A percentile compares a stretch with the other conserved stretches of the same genome.
phyloP scores from a whole-genome alignment of 2,329 filamentous ascomycete genomes.

The Didymella lethalis region DNA sequence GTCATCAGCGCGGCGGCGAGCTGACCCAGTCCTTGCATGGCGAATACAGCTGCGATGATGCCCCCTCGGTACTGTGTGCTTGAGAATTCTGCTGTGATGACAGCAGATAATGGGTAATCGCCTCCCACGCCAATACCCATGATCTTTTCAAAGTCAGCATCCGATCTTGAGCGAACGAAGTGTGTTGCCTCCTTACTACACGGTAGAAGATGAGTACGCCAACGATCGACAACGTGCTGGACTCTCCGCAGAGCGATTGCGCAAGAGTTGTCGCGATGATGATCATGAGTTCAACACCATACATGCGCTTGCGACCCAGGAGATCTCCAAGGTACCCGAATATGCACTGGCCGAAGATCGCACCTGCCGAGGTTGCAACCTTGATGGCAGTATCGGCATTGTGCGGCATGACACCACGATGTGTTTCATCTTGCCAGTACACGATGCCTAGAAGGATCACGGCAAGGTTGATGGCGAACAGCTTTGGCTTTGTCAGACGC shows the following conservation, averaged over 20 bases:
- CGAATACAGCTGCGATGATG: slow-evolving; percentile 87
- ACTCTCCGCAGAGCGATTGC: slow-evolving; percentile 49
- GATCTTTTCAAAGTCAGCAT: slow-evolving; percentile 21
- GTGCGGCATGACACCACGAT: slow-evolving; percentile 63
- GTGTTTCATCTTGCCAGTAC: slow-evolving; percentile 66
- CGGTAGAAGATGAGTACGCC: slow-evolving; percentile 53
- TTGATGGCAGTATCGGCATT: slow-evolving; percentile 83
- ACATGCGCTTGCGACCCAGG: slow-evolving; percentile 83
- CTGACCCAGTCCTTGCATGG: slow-evolving; percentile 87
- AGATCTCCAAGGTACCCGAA: slow-evolving; percentile 75
- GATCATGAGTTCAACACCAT: slow-evolving; percentile 63
- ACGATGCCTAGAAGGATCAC: slow-evolving; percentile 78
- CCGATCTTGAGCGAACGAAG: background rate
- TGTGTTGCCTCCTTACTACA: slow-evolving; percentile 25
- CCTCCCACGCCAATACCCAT: slow-evolving; percentile 50
- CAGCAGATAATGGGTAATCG: slow-evolving; percentile 74
- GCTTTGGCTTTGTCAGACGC: slow-evolving; percentile 23
- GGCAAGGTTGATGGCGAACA: slow-evolving; percentile 66
- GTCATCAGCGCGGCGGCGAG: slow-evolving; percentile 78
- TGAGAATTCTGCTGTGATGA: slow-evolving; percentile 88
- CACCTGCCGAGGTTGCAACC: slow-evolving; percentile 82
- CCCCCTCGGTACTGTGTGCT: slow-evolving; percentile 85
- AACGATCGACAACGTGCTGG: slow-evolving; percentile 46
- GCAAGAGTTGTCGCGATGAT: slow-evolving; percentile 53
- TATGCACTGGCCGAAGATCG: slow-evolving; percentile 80